Percentiles rank a stretch among this genome's conserved stretches.
These are phyloP conservation scores for Quercus agrifolia DNA, from an alignment of 306 rosid genomes.

Conservation along the genomic window DNA sequence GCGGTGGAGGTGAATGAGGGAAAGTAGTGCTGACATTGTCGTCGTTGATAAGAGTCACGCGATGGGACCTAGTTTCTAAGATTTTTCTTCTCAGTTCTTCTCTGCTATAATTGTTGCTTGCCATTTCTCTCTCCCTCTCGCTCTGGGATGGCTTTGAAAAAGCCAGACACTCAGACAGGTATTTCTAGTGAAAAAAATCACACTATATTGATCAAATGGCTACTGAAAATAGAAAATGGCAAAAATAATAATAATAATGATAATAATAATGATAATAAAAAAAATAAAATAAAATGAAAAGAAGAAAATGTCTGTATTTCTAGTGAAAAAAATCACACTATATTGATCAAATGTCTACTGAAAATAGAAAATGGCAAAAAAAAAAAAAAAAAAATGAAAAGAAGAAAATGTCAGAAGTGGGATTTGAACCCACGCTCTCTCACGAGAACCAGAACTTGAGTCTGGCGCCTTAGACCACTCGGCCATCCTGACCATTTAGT, in stretches of 20 bases:
- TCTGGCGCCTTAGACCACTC: constrained; percentile 14
- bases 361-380: background rate
- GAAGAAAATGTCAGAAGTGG: background rate
- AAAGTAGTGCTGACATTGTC: constrained; percentile 41
- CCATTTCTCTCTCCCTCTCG: constrained; percentile 27
- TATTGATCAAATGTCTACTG: background rate
- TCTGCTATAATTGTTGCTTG: constrained; percentile 25
- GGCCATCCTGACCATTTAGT: background rate
- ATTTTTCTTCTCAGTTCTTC: constrained; percentile 59
- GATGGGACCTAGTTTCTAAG: constrained; percentile 53
- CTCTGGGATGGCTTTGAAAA: background rate
- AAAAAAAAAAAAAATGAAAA: background rate
- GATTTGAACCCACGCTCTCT: constrained; percentile 11
- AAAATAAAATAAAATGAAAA: background rate
- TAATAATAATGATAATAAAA: too few species aligned
- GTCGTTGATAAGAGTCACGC: constrained; percentile 69
- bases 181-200: constrained; percentile 16
- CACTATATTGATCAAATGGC: background rate
- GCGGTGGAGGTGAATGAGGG: constrained; percentile 28
- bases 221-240: background rate
- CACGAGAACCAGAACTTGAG: constrained; percentile 11
- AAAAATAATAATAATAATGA: background rate
- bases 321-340: background rate
- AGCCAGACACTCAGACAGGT: constrained; percentile 13
- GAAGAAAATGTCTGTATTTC: constrained; percentile 11